phyloP scores from a whole-genome alignment of 1,139 yeast species.

The Sugiyamaella pinicola region DNA sequence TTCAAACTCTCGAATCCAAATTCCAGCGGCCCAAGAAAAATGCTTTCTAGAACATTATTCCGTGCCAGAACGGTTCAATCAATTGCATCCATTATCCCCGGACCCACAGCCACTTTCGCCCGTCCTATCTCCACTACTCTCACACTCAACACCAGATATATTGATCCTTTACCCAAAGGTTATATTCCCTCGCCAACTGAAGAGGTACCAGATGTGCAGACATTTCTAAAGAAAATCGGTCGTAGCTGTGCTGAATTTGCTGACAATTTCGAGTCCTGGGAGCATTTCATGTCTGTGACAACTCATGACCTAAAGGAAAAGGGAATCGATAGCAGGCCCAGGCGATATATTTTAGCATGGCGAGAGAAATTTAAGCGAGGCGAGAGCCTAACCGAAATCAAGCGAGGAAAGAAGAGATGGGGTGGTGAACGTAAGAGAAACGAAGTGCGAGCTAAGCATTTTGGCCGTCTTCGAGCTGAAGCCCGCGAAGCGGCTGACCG shows the following conservation, averaged over 20 bases:
- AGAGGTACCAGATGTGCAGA: constrained; percentile 67
- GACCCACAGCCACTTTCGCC: constrained; percentile 1
- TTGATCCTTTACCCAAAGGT: constrained; percentile 19
- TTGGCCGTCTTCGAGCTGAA: constrained; percentile 41
- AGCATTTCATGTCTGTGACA: constrained; percentile 59
- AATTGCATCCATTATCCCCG: constrained; percentile 9
- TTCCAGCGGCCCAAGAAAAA: no score
- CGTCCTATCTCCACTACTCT: constrained; percentile 3
- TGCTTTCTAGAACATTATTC: constrained; percentile 17
- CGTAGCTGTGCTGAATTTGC: constrained; percentile 67
- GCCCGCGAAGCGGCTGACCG: constrained; percentile 10
- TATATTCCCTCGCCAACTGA: constrained; percentile 50
- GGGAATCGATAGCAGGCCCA: constrained; percentile 75
- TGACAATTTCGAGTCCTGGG: constrained; percentile 76
- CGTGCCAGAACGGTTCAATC: constrained; percentile 1
- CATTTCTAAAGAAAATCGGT: constrained; percentile 76
- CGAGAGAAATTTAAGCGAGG: constrained; percentile 56
- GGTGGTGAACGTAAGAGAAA: constrained; percentile 89
- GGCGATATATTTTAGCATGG: constrained; percentile 55
- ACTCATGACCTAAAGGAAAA: constrained; percentile 65
- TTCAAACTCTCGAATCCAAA: neutral
- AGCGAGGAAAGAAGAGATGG: constrained; percentile 68
- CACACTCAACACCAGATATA: constrained; percentile 8
- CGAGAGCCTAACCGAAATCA: constrained; percentile 59
- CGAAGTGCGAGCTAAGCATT: constrained; percentile 67